Evolutionary conservation across 1,139 yeast genomes (phyloP).

Genomic region (Saccharomyces hybrid): DNA sequence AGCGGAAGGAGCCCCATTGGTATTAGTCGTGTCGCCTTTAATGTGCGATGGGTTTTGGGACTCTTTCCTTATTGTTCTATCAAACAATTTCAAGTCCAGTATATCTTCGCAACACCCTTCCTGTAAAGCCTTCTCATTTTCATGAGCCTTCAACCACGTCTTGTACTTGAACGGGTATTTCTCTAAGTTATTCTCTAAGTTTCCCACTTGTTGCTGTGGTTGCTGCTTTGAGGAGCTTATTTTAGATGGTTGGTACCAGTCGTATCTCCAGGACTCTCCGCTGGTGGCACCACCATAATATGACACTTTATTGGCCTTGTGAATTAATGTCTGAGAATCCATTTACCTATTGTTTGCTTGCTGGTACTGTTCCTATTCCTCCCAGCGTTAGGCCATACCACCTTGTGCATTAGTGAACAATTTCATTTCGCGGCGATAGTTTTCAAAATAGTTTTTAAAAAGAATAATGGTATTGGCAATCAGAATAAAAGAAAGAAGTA

Average conservation of each 20-base stretch:
- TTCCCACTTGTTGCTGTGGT: conserved; percentile 5
- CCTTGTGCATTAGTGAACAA: not conserved
- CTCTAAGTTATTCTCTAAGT: conserved; percentile 7
- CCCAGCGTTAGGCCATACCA: not conserved
- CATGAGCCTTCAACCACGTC: conserved; percentile 16
- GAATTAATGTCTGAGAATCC: conserved; percentile 18
- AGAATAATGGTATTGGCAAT: too few species aligned
- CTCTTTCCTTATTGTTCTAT: conserved; percentile 12
- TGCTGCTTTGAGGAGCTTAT: not conserved
- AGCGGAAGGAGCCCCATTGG: not conserved
- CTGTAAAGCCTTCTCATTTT: conserved; percentile 4
- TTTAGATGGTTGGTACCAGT: conserved; percentile 22
- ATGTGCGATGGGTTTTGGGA: conserved; percentile 2
- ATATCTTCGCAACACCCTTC: not conserved
- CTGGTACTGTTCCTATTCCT: not conserved
- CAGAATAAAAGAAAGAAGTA: not conserved
- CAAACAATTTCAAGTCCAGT: conserved; percentile 11
- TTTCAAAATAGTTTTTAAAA: too few species aligned
- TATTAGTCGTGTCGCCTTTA: not conserved
- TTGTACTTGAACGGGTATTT: conserved; percentile 19
- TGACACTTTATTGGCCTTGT: conserved; percentile 19
- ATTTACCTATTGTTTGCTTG: not conserved
- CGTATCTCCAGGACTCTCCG: conserved; percentile 18
- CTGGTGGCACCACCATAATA: conserved; percentile 8
- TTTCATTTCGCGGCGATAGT: not conserved